Percentiles rank a stretch among this genome's conserved stretches.
phyloP scores from a whole-genome alignment of 768 basidiomycete genomes.

The Suillus subaureus region DNA sequence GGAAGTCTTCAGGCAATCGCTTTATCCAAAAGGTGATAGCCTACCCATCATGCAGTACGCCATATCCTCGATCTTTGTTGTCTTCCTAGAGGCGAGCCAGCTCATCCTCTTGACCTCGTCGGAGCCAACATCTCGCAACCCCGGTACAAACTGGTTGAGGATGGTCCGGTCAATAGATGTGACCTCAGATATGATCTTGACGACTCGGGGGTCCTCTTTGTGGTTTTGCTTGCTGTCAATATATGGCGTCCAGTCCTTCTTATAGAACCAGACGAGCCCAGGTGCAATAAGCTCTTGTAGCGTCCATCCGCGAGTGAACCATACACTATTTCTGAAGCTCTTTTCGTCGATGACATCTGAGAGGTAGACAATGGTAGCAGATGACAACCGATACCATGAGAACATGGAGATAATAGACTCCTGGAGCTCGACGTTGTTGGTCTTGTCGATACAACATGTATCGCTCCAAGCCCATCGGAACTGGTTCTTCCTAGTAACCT shows the following conservation, averaged over 20 bases:
- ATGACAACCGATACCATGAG: slow-evolving; percentile 24
- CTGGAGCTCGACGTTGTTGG: slow-evolving; percentile 25
- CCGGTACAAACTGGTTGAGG: slow-evolving; percentile 26
- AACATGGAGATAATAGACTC: slow-evolving; percentile 31
- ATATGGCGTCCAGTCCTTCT: slow-evolving; percentile 7
- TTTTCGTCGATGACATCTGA: slow-evolving; percentile 4
- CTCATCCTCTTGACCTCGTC: slow-evolving; percentile 24
- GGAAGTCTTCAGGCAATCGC: neutral
- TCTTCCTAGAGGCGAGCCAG: slow-evolving; percentile 32
- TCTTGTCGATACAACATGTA: slow-evolving; percentile 27
- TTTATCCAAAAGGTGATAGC: slow-evolving; percentile 10
- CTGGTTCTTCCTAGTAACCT: slow-evolving; percentile 20
- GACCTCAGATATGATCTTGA: slow-evolving; percentile 18
- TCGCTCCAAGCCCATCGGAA: slow-evolving; percentile 22
- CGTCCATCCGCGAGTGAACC: slow-evolving; percentile 10
- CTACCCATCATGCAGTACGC: slow-evolving; percentile 29
- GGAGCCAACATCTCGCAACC: slow-evolving; percentile 15
- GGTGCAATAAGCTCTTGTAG: slow-evolving; percentile 9
- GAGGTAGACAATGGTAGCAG: slow-evolving; percentile 23
- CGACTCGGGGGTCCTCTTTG: slow-evolving; percentile 25
- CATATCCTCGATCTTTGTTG: slow-evolving; percentile 31
- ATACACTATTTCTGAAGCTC: slow-evolving; percentile 6
- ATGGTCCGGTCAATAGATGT: slow-evolving; percentile 18
- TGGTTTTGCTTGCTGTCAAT: slow-evolving; percentile 17
- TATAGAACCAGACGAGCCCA: slow-evolving; percentile 6